phyloP scores from a whole-genome alignment of 2,329 filamentous ascomycete species.

The Massarina eburnea region DNA sequence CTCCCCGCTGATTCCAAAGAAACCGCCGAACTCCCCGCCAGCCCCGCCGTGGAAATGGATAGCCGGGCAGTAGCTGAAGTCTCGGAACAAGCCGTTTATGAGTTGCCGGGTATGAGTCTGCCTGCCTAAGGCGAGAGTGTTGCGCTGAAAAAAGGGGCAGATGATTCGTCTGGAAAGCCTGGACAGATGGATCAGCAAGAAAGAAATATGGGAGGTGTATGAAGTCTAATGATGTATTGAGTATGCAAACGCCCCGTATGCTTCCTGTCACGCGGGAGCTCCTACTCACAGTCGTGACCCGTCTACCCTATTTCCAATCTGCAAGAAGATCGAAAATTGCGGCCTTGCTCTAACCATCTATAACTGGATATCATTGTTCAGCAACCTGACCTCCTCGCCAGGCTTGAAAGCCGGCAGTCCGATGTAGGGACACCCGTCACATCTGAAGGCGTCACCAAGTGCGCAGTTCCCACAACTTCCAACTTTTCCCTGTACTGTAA shows the following conservation, averaged over 20 bases:
- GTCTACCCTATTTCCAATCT: neutral
- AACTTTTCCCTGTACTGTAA: conserved; percentile 95
- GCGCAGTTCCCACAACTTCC: conserved; percentile 94
- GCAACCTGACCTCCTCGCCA: conserved; percentile 85
- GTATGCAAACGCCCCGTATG: neutral
- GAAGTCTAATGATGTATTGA: neutral
- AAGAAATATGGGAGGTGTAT: neutral
- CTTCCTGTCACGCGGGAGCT: neutral
- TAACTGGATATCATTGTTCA: conserved; percentile 85
- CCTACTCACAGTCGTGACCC: neutral
- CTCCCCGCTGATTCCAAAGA: too few relatives aligned
- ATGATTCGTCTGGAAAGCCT: too few relatives aligned
- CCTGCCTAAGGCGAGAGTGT: neutral
- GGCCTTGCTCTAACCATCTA: conserved; percentile 40
- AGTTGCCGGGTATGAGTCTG: neutral
- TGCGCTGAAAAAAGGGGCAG: neutral
- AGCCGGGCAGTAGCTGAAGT: too few relatives aligned
- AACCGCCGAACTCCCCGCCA: too few relatives aligned
- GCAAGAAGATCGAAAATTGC: neutral
- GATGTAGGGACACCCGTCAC: conserved; percentile 76
- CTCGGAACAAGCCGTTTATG: neutral
- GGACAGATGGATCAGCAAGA: neutral
- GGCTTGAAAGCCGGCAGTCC: conserved; percentile 95
- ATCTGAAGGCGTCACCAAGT: conserved; percentile 77
- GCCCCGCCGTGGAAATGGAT: too few relatives aligned